Evolutionary conservation across 169 alveolate genomes (phyloP).

Genomic region (Cryptosporidium parvum): DNA sequence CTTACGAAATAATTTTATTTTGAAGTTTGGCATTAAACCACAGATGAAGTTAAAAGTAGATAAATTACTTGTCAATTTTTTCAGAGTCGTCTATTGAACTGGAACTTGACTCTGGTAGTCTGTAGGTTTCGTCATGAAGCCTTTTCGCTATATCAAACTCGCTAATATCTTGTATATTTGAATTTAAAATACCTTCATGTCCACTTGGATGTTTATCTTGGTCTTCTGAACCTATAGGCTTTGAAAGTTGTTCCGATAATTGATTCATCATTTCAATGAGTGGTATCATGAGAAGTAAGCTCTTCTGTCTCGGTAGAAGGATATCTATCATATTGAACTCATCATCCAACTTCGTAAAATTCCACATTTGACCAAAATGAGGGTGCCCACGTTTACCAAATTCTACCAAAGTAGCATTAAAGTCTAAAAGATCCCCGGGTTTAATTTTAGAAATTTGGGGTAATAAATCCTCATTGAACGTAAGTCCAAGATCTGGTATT

Average conservation of each 20-base stretch:
- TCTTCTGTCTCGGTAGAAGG: constrained; percentile 46
- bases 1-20: not conserved
- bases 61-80: not conserved
- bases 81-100: not conserved
- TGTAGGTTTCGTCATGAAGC: not conserved
- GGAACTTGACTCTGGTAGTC: constrained; percentile 22
- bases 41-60: not conserved
- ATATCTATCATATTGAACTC: constrained; percentile 18
- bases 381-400: constrained; percentile 76
- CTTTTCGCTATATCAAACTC: not conserved
- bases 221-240: constrained; percentile 14
- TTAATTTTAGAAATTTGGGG: constrained; percentile 66
- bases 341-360: constrained; percentile 67
- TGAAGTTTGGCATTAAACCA: not conserved
- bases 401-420: constrained; percentile 72
- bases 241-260: constrained; percentile 58
- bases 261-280: constrained; percentile 74
- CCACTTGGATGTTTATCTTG: not conserved
- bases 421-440: constrained; percentile 56
- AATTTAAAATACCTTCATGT: constrained; percentile 3
- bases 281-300: constrained; percentile 53
- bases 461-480: constrained; percentile 61
- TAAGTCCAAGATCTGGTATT: constrained; percentile 66
- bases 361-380: constrained; percentile 76
- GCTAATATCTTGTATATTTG: not conserved